Evolutionary conservation across 1,139 yeast genomes (phyloP), one percentile per base, ranked within the genome.

Genomic region (Suhomyces ambrosiae): DNA sequence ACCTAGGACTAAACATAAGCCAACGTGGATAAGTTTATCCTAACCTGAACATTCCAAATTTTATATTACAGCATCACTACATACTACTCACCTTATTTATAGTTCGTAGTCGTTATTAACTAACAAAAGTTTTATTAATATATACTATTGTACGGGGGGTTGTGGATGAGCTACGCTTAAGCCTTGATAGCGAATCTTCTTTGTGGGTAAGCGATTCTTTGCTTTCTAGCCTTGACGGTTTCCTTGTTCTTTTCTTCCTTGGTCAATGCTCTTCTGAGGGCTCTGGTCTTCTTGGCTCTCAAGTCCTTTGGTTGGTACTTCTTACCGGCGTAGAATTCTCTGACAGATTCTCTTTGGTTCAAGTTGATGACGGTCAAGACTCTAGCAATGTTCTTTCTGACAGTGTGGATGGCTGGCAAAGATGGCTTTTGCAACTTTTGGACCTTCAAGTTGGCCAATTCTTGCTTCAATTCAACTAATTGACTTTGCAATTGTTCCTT

Each of bases 201-300:
- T 79, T 85, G 90, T 74, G 98, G 97, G 95, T 85, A 88, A 76
- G 97, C 95, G 65, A 82, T 79, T 68, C 81, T 81, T 77, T 79
- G 84, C 88, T 92, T 92, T 76, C 81, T 81, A 66, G 90, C 89
- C 80, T 86, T 89, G 61, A 75, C 84, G 67, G 97, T 90, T 73
- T 77, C 74, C 71, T 77, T 76, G 60, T 80, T 66, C 68, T 86
- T 82, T 79, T 92, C 97, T 74, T 75, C 74, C 69, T 85, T 79
- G 72, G 97, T 82, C 71, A 92, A 82, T 71, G 83, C 81, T 82
- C 97, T 88, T 86, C 98, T 90, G 75, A 92, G 78, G 74, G 98
- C 97, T 84, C 97, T 92, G 76, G 98, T 92, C 86, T 92, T 87
- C 90, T 92, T 92, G 65, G 88, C 96, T 80, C 97, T 92, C 77